Base-by-base conservation (phyloP, 306 rosid species). In the Acacia crassicarpa region DNA sequence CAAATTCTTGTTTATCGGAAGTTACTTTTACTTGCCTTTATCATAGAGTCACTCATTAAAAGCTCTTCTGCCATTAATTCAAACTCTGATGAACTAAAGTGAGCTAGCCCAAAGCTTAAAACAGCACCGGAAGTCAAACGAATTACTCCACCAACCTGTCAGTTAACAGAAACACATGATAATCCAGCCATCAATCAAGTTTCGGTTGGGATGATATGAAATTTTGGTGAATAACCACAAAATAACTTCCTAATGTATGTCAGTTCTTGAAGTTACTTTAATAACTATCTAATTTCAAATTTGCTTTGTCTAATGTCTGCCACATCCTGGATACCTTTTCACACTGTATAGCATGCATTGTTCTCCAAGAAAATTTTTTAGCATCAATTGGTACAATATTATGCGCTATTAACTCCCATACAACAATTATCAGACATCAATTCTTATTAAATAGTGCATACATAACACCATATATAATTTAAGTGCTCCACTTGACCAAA, bases 11-110 rank as follows among this genome's bases (percentile, higher is more conserved):
- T 75, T 53, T 1, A 53, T 16, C 1, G 9, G 22, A 53, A 53
- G 25, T n/a, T 56, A 56, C 56, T 56, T 75, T 44, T 65, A 85
- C 97, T 90, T 84, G 86, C 99, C 97, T 93, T 92, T 84, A 95
- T 77, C 75, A 85, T 84, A 78, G 98, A 93, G 86, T 95, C 94
- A 78, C 99, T 93, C 99, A 95, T 95, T 81, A 95, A 82, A 89
- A 95, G 99, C 91, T 95, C 99, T 85, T 95, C 99, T 46, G 99
- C 99, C 98, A 93, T 93, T 83, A 95, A 82, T 90, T 95, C 99
- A 82, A 95, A 93, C 86, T 87, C 99, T 65, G 99, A 95, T 65
- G 98, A 86, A 67, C 95, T 84, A 78, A 78, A 89, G 84, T 95
- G 99, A 62, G 95, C 97, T 76, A 95, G 98, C 78, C 99, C 99